A percentile compares a stretch with the other conserved stretches of the same genome.
These are phyloP conservation scores for Aureobasidium sp. DNA, from an alignment of 2,329 filamentous ascomycete genomes.

Conservation along the genomic window DNA sequence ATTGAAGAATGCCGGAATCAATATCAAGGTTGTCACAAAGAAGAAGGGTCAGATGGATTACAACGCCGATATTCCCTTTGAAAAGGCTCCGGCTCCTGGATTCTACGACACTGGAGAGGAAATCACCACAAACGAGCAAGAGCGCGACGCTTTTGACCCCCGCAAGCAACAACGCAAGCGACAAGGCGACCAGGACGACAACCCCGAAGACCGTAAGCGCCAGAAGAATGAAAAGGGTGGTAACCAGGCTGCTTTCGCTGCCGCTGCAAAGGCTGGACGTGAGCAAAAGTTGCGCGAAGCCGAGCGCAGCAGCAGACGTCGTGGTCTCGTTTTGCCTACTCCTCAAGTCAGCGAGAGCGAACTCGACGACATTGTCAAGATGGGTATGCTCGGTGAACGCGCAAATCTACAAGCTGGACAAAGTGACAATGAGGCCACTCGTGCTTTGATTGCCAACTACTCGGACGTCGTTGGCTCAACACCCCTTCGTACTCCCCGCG, in stretches of 20 bases:
- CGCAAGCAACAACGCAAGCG: constrained; percentile 96
- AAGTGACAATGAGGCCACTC: constrained; percentile 86
- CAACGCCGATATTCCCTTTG: constrained; percentile 98
- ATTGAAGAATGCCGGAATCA: constrained; percentile 97
- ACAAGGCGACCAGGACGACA: constrained; percentile 91
- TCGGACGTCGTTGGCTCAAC: constrained; percentile 81
- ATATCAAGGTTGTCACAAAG: constrained; percentile 91
- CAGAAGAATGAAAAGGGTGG: constrained; percentile 90
- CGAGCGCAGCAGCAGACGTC: constrained; percentile 95
- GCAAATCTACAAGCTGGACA: constrained; percentile 79
- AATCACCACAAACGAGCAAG: constrained; percentile 79
- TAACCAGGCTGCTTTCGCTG: constrained; percentile 81
- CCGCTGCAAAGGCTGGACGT: constrained; percentile 92
- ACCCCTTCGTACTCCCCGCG: constrained; percentile 92
- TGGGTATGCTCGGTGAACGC: constrained; percentile 93
- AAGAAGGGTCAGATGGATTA: constrained; percentile 99
- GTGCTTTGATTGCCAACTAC: constrained; percentile 90
- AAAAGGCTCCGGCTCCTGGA: constrained; percentile 87
- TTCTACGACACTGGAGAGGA: constrained; percentile 97
- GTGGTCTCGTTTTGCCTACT: constrained; percentile 82
- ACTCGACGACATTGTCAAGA: constrained; percentile 98
- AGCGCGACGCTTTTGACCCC: constrained; percentile 89
- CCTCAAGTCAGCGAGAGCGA: constrained; percentile 95
- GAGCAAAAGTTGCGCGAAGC: constrained; percentile 96
- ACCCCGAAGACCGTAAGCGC: constrained; percentile 79